These are phyloP conservation scores for Sporothrix euskadiensis DNA, from an alignment of 2,329 filamentous ascomycete genomes.

Conservation along the genomic window DNA sequence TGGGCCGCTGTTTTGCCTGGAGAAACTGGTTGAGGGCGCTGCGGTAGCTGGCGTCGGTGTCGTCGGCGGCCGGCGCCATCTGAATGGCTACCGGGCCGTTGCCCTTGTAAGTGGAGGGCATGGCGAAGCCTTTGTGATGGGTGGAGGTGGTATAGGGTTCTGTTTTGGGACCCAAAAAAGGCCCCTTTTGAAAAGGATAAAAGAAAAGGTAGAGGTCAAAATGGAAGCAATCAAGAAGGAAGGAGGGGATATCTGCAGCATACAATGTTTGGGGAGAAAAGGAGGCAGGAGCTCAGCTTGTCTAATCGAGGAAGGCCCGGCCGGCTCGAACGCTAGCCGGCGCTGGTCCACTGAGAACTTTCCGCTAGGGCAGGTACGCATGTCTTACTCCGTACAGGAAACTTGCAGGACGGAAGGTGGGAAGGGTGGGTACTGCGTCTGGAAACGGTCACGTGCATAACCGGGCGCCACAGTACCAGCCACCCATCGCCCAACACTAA, in stretches of 20 bases:
- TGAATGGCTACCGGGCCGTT: neutral
- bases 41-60: neutral
- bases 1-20: neutral
- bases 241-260: neutral
- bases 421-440: neutral
- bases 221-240: neutral
- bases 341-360: neutral
- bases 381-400: neutral
- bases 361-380: neutral
- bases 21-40: neutral
- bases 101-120: neutral
- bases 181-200: neutral
- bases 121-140: neutral
- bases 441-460: neutral
- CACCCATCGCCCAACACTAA: neutral
- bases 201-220: neutral
- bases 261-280: neutral
- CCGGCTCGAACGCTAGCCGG: neutral
- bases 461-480: constrained; percentile 6
- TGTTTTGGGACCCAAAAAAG: neutral
- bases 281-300: neutral
- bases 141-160: neutral
- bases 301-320: neutral
- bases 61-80: neutral
- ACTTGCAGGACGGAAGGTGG: neutral